These are phyloP conservation scores for Mycena belliarum DNA, from an alignment of 768 basidiomycete species.

Conservation along the genomic window DNA sequence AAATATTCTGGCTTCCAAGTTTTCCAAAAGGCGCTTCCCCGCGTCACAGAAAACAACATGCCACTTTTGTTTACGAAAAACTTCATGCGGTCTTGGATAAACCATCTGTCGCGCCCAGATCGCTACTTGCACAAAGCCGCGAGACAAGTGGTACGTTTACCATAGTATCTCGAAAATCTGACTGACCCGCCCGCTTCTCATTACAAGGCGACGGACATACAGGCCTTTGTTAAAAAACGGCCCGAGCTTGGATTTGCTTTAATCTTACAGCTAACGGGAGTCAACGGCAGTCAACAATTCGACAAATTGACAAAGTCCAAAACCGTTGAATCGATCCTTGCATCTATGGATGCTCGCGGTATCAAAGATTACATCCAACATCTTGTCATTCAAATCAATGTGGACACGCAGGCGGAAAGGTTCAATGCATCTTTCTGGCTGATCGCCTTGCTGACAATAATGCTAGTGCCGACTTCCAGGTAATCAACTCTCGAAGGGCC, in stretches of 20 bases:
- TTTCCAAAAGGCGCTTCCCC: constrained; percentile 76
- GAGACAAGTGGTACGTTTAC: constrained; percentile 65
- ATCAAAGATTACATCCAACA: constrained; percentile 77
- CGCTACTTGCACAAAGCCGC: constrained; percentile 90
- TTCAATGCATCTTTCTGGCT: constrained; percentile 28
- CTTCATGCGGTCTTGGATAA: constrained; percentile 96
- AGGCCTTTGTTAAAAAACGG: constrained; percentile 69
- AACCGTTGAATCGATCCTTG: constrained; percentile 83
- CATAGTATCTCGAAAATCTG: background rate
- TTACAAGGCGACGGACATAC: constrained; percentile 70
- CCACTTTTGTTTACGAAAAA: constrained; percentile 92
- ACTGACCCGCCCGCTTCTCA: background rate
- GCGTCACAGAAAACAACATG: constrained; percentile 63
- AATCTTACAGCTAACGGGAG: constrained; percentile 81
- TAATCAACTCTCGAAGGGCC: constrained; percentile 55
- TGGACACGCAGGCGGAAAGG: constrained; percentile 41
- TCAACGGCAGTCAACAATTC: constrained; percentile 84
- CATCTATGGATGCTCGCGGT: constrained; percentile 70
- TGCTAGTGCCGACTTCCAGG: constrained; percentile 44
- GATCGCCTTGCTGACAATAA: background rate
- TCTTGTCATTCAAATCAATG: constrained; percentile 64
- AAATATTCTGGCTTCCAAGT: constrained; percentile 98
- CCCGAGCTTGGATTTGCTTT: constrained; percentile 83
- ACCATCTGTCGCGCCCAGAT: constrained; percentile 87
- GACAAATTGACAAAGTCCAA: constrained; percentile 92